Evolutionary conservation across 2,329 filamentous ascomycete genomes (phyloP).

Genomic region (Aspergillus glaucus): DNA sequence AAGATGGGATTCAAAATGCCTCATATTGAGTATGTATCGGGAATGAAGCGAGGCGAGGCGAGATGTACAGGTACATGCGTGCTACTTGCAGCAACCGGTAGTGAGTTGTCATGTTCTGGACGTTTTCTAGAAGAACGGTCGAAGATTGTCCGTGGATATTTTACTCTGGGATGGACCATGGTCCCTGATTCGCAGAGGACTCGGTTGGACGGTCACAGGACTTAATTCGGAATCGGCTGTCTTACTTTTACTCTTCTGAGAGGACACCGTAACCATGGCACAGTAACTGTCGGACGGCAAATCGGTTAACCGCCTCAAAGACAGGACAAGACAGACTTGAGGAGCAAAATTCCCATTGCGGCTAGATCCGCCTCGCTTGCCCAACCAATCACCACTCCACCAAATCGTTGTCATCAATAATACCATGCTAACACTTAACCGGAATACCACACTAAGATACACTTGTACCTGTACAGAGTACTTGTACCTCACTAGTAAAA

Average conservation of each 20-base stretch:
- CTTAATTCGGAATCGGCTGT: too few species aligned
- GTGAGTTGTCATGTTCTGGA: slow-evolving; percentile 18
- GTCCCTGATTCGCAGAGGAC: background rate
- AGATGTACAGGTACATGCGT: background rate
- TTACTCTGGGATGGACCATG: background rate
- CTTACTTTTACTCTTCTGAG: background rate
- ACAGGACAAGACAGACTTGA: slow-evolving; percentile 1
- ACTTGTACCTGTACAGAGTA: too few species aligned
- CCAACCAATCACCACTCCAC: slow-evolving; percentile 9
- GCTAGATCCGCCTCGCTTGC: slow-evolving; percentile 2
- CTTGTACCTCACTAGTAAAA: too few species aligned
- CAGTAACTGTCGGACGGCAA: background rate
- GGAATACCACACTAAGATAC: too few species aligned
- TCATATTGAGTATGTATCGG: background rate
- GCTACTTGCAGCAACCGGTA: background rate
- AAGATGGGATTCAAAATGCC: too few species aligned
- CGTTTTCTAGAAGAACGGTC: slow-evolving; percentile 27
- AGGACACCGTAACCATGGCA: background rate
- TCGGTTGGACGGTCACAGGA: too few species aligned
- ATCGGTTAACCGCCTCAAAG: too few species aligned
- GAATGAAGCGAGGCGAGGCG: background rate
- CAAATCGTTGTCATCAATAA: background rate
- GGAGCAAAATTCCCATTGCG: slow-evolving; percentile 14
- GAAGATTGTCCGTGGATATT: background rate
- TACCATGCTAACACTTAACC: too few species aligned